Base-by-base conservation (phyloP, 2,329 filamentous ascomycete species). In the Penicillium sp. region DNA sequence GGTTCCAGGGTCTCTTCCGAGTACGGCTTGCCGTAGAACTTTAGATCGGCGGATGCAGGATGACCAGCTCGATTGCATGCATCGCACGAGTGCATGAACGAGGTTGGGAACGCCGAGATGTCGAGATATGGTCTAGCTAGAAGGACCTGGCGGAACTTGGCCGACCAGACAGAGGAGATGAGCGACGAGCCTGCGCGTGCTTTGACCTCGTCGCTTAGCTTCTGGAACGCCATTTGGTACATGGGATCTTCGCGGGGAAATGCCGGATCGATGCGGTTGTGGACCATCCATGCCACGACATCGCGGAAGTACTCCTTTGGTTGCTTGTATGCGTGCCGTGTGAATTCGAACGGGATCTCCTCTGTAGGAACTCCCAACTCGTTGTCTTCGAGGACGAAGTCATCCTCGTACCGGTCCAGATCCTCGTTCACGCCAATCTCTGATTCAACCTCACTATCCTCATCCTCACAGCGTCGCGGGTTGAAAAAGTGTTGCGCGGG, bases 261-360 rank as follows among this genome's bases (percentile, higher is more conserved):
- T 0, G 81, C 85, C 0, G 89, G 90, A 64, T 92, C 89, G 52
- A 95, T 81, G 66, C 89, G 88, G 70, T 89, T 90, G 68, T 92
- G 89, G 2, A 94, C 87, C 76, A 93, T 88, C 90, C 90, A 94
- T 70, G 92, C 89, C 2, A 94, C 81, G 0, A 86, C 88, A 66
- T 88, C 86, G 50, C 84, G 85, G 77, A 94, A 94, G 51, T 92
- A 85, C 40, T 91, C 87, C 63, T 87, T 87, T 0, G 88, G 78
- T 52, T 89, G 89, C 65, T 87, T 87, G 61, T 87, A 86, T 0
- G 85, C 83, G 57, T 89, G 82, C 3, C 82, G 76, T 0, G 87
- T 90, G 71, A 91, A 92, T 66, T 89, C 79, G 1, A 93, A 78
- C 0, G 90, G 90, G 2, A 91, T 85, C 3, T 81, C 79, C 11